Conservation (phyloP, 2,329 filamentous ascomycete genomes). For the Rachicladosporium sp. region DNA sequence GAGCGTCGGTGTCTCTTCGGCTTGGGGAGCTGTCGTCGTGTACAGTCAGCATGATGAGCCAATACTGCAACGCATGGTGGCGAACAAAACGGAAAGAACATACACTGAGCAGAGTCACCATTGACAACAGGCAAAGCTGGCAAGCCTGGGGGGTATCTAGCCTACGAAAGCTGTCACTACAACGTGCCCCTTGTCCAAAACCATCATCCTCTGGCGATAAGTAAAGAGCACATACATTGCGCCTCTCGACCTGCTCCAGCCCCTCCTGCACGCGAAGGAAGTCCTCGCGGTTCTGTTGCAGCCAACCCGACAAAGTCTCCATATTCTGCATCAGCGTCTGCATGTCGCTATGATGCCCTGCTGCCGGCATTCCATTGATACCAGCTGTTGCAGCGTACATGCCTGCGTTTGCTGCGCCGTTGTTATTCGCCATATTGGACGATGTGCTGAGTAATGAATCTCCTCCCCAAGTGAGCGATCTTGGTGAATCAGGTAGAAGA, state of each 20-base stretch:
- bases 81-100: too few relatives aligned
- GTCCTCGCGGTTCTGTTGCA: conserved; percentile 25
- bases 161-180: conserved; percentile 3
- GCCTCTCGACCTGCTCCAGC: conserved; percentile 19
- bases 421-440: conserved; percentile 15
- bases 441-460: too few relatives aligned
- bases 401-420: conserved; percentile 15
- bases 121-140: conserved; percentile 5
- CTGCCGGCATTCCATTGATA: conserved; percentile 21
- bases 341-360: conserved; percentile 27
- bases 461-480: too few relatives aligned
- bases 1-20: conserved; percentile 14
- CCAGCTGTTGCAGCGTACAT: conserved; percentile 12
- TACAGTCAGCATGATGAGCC: too few relatives aligned
- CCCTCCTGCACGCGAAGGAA: conserved; percentile 21
- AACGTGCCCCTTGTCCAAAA: conserved; percentile 1
- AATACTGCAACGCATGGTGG: too few relatives aligned
- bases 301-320: conserved; percentile 21
- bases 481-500: too few relatives aligned
- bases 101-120: conserved; percentile 10
- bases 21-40: conserved; percentile 10
- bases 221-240: conserved; percentile 4
- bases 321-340: conserved; percentile 25
- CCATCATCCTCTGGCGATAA: too few relatives aligned
- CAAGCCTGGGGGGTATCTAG: conserved; percentile 6